These are phyloP conservation scores for Annona squamosa DNA, from an alignment of 164 flowering plant genomes.

Conservation along the genomic window DNA sequence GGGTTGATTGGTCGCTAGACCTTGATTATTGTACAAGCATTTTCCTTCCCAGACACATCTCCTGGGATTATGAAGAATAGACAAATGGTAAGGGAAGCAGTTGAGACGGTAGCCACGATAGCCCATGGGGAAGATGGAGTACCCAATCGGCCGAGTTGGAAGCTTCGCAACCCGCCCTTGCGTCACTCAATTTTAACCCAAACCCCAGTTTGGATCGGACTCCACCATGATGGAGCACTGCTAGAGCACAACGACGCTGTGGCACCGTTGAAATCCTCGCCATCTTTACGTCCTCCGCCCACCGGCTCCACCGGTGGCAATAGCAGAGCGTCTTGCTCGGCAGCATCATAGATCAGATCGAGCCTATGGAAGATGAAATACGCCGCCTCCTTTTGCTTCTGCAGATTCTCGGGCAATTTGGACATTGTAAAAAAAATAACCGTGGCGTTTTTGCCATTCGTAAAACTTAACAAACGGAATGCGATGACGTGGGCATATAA, in stretches of 20 bases:
- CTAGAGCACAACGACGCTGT: constrained; percentile 19
- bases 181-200: constrained; percentile 29
- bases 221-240: constrained; percentile 24
- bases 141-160: constrained; percentile 38
- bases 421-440: too few relatives aligned
- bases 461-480: too few relatives aligned
- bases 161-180: constrained; percentile 45
- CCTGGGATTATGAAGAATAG: too few relatives aligned
- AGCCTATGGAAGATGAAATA: constrained; percentile 30
- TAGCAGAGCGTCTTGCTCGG: constrained; percentile 43
- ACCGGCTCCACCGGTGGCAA: constrained; percentile 3
- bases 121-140: too few relatives aligned
- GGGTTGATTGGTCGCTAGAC: too few relatives aligned
- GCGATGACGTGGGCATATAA: too few relatives aligned
- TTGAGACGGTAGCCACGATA: too few relatives aligned
- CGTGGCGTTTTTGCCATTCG: too few relatives aligned
- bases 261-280: constrained; percentile 7
- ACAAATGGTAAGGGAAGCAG: too few relatives aligned
- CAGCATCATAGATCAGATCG: constrained; percentile 51
- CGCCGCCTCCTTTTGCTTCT: constrained; percentile 22
- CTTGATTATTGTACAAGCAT: too few relatives aligned
- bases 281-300: constrained; percentile 13
- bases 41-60: too few relatives aligned
- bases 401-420: constrained; percentile 11
- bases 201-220: constrained; percentile 15